These are phyloP conservation scores for Cercis canadensis DNA, from an alignment of 306 rosid genomes.

Conservation along the genomic window DNA sequence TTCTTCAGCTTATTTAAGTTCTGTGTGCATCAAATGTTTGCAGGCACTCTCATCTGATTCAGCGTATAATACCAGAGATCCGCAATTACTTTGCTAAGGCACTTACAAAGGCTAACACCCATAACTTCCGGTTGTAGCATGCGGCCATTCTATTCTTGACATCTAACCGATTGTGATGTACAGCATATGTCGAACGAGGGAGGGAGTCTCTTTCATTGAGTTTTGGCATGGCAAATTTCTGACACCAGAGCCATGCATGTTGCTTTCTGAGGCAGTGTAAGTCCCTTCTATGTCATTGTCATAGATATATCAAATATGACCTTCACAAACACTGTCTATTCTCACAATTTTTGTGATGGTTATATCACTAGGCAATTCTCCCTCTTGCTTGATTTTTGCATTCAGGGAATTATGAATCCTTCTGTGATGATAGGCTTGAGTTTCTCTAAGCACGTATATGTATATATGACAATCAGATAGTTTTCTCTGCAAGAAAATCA, in stretches of 20 bases:
- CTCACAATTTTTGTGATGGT: constrained; percentile 43
- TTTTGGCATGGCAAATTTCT: constrained; percentile 47
- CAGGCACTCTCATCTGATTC: constrained; percentile 84
- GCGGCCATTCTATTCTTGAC: constrained; percentile 54
- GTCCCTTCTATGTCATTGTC: constrained; percentile 46
- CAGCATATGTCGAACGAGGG: constrained; percentile 64
- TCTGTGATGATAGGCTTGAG: constrained; percentile 36
- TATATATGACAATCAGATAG: constrained; percentile 29
- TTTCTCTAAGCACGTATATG: constrained; percentile 31
- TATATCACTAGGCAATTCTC: constrained; percentile 32
- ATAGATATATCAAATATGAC: constrained; percentile 48
- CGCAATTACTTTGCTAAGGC: constrained; percentile 78
- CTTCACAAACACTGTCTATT: constrained; percentile 45
- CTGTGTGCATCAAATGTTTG: constrained; percentile 44
- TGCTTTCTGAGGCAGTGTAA: constrained; percentile 39
- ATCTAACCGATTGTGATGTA: constrained; percentile 79
- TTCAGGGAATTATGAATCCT: constrained; percentile 30
- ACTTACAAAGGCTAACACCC: constrained; percentile 73
- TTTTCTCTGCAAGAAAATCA: constrained; percentile 27
- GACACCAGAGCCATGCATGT: constrained; percentile 41
- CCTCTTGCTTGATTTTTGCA: constrained; percentile 36
- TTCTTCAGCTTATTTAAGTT: constrained; percentile 36
- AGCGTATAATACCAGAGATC: constrained; percentile 79
- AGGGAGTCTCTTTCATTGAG: constrained; percentile 49
- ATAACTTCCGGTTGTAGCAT: constrained; percentile 61